Evolutionary conservation across 1,139 yeast species (phyloP).

Genomic region (Schizosaccharomyces versatilis): DNA sequence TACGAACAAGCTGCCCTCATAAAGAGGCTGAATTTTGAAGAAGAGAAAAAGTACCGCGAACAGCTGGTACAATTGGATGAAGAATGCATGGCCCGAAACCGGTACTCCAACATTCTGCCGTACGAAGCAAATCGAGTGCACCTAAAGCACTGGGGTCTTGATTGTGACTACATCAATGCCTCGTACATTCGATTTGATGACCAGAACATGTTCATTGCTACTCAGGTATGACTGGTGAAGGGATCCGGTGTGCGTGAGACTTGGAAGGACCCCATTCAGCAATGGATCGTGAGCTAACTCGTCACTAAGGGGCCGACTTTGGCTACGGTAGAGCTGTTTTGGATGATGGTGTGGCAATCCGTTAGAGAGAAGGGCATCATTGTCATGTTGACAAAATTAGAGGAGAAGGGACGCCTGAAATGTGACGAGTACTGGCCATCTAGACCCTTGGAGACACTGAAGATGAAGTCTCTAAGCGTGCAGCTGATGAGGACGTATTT

Average conservation of each 20-base stretch:
- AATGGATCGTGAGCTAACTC: too few species aligned
- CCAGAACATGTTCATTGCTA: neutral
- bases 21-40: neutral
- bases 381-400: neutral
- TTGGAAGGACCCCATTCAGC: too few species aligned
- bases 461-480: neutral
- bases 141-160: neutral
- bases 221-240: neutral
- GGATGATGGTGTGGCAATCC: slow-evolving; percentile 2
- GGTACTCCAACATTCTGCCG: neutral
- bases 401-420: neutral
- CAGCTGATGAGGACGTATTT: neutral
- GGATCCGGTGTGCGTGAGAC: too few species aligned
- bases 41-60: neutral
- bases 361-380: neutral
- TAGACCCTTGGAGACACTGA: neutral
- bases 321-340: neutral
- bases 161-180: neutral
- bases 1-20: neutral
- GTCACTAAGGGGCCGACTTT: neutral
- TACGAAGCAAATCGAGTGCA: neutral
- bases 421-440: neutral
- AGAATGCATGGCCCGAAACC: neutral
- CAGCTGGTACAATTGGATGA: neutral
- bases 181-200: neutral